phyloP scores from a whole-genome alignment of 495 filamentous ascomycete species.

The Terfezia claveryi region DNA sequence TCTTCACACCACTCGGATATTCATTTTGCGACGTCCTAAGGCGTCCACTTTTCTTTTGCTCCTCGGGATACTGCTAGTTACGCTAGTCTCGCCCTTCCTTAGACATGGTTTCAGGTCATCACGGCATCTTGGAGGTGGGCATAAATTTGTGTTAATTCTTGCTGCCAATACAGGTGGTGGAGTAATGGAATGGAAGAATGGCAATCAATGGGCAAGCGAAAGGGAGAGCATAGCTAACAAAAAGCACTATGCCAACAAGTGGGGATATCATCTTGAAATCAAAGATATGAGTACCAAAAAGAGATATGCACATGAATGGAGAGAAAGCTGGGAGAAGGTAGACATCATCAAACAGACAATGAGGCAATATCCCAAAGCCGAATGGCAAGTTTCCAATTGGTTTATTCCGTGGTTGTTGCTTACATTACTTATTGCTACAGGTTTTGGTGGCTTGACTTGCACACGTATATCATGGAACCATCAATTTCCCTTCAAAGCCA shows the following conservation, averaged over 20 bases:
- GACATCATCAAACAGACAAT: slow-evolving; percentile 82
- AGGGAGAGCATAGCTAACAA: slow-evolving; percentile 92
- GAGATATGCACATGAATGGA: slow-evolving; percentile 95
- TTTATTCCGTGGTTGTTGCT: neutral
- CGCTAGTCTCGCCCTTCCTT: slow-evolving; percentile 12
- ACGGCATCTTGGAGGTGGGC: slow-evolving; percentile 48
- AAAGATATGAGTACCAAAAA: slow-evolving; percentile 98
- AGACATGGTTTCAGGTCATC: slow-evolving; percentile 5
- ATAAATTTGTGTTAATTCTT: slow-evolving; percentile 81
- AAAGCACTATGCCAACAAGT: slow-evolving; percentile 57
- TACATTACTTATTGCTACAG: slow-evolving; percentile 23
- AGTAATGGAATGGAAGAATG: slow-evolving; percentile 98
- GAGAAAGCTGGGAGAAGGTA: slow-evolving; percentile 98
- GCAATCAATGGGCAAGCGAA: slow-evolving; percentile 94
- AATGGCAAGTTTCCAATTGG: slow-evolving; percentile 44
- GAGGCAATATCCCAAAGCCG: slow-evolving; percentile 80
- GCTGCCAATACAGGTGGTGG: slow-evolving; percentile 87
- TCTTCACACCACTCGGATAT: slow-evolving; percentile 1
- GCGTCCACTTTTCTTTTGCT: slow-evolving; percentile 7
- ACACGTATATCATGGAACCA: slow-evolving; percentile 96
- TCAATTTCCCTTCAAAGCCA: slow-evolving; percentile 75
- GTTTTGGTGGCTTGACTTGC: slow-evolving; percentile 99
- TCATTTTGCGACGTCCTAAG: neutral
- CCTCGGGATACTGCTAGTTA: slow-evolving; percentile 9
- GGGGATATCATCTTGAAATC: slow-evolving; percentile 92